A percentile compares a stretch with the other conserved stretches of the same genome.
Conservation (phyloP, 2,329 filamentous ascomycete genomes). For the Sclerotinia spermophila region DNA sequence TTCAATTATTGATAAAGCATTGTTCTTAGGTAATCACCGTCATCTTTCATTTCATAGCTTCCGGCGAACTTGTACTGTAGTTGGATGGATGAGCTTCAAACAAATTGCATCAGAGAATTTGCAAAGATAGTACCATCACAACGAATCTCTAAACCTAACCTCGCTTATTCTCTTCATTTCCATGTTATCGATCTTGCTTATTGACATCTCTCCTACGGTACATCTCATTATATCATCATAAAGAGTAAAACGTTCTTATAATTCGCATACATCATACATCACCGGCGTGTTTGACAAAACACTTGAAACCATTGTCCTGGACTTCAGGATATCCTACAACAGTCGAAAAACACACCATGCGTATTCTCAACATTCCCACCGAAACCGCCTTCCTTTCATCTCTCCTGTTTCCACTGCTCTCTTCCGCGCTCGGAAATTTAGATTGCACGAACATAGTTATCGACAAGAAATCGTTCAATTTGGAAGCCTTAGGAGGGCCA, state of each 20-base stretch:
- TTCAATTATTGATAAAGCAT: not conserved
- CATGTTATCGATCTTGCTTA: not conserved
- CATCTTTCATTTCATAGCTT: not conserved
- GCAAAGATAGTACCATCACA: not conserved
- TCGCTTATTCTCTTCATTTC: not conserved
- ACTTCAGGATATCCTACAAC: not conserved
- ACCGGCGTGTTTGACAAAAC: not conserved
- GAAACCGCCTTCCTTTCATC: conserved; percentile 32
- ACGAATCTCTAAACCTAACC: not conserved
- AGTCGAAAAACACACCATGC: conserved; percentile 27
- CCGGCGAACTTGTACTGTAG: no score
- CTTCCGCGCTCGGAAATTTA: conserved; percentile 45
- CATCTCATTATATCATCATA: not conserved
- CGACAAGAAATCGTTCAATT: conserved; percentile 59
- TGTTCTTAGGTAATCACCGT: conserved; percentile 15
- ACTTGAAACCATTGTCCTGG: not conserved
- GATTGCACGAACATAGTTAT: conserved; percentile 60
- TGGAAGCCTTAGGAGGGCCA: conserved; percentile 61
- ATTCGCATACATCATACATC: no score
- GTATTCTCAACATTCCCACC: conserved; percentile 26
- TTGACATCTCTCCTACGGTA: not conserved
- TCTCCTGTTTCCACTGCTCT: conserved; percentile 33
- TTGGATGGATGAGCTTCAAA: not conserved
- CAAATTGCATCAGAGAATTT: not conserved
- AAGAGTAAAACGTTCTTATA: not conserved